Conservation (phyloP, 352 stramenopile species). For the Phytophthora pinifolia region DNA sequence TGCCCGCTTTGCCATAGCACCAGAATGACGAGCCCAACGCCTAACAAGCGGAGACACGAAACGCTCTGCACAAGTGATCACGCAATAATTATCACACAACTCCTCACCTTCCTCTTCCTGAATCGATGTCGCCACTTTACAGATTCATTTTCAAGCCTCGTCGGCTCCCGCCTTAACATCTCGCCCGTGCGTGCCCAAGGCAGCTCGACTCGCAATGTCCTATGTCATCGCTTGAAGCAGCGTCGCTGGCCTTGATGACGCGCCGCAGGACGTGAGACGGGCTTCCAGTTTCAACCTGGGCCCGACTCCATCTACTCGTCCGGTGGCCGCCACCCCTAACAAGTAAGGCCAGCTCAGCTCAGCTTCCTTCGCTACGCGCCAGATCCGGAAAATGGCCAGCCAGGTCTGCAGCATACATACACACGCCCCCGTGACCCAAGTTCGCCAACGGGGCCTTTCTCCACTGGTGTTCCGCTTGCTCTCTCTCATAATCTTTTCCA, state of each 20-base stretch:
- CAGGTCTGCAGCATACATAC: slow-evolving; percentile 22
- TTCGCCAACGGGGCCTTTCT: slow-evolving; percentile 22
- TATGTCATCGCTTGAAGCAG: slow-evolving; percentile 30
- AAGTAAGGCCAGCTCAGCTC: slow-evolving; percentile 34
- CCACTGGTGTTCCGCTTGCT: slow-evolving; percentile 21
- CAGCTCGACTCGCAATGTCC: slow-evolving; percentile 34
- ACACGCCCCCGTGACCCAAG: slow-evolving; percentile 34
- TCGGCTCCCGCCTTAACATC: slow-evolving; percentile 24
- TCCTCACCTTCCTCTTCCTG: slow-evolving; percentile 19
- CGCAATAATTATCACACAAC: slow-evolving; percentile 43
- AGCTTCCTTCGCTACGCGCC: slow-evolving; percentile 25
- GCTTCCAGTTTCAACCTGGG: slow-evolving; percentile 18
- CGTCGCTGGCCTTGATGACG: slow-evolving; percentile 30
- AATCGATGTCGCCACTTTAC: slow-evolving; percentile 46
- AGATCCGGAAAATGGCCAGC: slow-evolving; percentile 21
- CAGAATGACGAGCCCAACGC: neutral
- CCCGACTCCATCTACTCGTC: slow-evolving; percentile 32
- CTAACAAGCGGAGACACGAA: slow-evolving; percentile 2
- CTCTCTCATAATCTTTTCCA: slow-evolving; percentile 29
- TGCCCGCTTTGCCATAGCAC: slow-evolving; percentile 15
- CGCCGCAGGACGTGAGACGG: slow-evolving; percentile 24
- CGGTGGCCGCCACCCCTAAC: slow-evolving; percentile 27
- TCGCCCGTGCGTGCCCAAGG: slow-evolving; percentile 23
- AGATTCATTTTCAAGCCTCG: slow-evolving; percentile 37
- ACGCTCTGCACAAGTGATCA: slow-evolving; percentile 13